Percentiles rank a stretch among this genome's conserved stretches.
Evolutionary conservation across 2,329 filamentous ascomycete species (phyloP).

Genomic region (Fusarium sororula): DNA sequence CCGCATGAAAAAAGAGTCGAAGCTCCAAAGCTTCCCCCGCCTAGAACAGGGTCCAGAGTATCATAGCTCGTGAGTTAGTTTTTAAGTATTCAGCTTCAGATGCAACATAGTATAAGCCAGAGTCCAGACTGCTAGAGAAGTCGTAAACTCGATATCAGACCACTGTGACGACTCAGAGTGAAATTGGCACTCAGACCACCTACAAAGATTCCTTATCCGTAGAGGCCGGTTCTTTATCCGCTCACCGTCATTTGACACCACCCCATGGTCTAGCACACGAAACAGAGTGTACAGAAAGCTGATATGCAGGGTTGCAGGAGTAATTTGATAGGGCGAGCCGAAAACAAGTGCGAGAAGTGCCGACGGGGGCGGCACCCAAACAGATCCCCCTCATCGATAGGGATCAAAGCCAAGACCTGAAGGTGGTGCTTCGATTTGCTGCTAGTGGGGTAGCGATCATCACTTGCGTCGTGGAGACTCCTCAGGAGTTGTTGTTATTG

Average conservation of each 20-base stretch:
- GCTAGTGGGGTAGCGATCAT: conserved; percentile 23
- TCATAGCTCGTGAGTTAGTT: conserved; percentile 4
- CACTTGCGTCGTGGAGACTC: conserved; percentile 3
- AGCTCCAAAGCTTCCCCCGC: conserved; percentile 26
- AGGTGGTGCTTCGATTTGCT: conserved; percentile 27
- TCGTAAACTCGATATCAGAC: not conserved
- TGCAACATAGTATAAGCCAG: not conserved
- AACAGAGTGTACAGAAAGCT: conserved; percentile 20
- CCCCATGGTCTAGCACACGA: conserved; percentile 18
- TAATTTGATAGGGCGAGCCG: conserved; percentile 28
- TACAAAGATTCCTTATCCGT: conserved; percentile 4
- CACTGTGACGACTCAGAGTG: not conserved
- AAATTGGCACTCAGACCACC: conserved; percentile 7
- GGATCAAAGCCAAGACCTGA: conserved; percentile 29
- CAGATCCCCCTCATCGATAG: conserved; percentile 22
- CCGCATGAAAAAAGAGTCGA: conserved; percentile 29
- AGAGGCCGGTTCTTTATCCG: conserved; percentile 11
- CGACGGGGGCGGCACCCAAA: conserved; percentile 36
- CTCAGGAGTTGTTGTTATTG: not conserved
- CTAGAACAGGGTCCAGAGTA: conserved; percentile 21
- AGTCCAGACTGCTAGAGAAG: not conserved
- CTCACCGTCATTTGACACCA: conserved; percentile 42
- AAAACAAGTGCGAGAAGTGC: conserved; percentile 35
- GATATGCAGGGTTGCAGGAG: conserved; percentile 32
- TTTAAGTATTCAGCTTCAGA: not conserved